Conservation (phyloP, 1,139 yeast species). For the Yamadazyma conglobata region DNA sequence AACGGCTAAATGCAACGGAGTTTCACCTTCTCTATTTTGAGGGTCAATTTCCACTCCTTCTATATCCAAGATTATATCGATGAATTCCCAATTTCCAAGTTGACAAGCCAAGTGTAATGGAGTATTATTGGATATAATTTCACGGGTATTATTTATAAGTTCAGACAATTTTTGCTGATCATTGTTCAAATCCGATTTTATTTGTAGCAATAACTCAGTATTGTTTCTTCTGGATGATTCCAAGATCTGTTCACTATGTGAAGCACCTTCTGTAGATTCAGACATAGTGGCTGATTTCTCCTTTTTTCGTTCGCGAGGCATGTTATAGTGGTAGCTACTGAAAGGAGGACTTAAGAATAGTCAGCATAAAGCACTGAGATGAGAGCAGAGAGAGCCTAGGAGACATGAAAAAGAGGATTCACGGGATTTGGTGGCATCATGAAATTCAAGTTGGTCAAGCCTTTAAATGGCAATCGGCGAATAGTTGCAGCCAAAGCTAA, state of each 20-base stretch:
- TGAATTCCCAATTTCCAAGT: slow-evolving; percentile 81
- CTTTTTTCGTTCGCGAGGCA: too few relatives aligned
- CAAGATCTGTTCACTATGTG: slow-evolving; percentile 71
- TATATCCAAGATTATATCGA: slow-evolving; percentile 77
- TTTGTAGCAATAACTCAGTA: slow-evolving; percentile 62
- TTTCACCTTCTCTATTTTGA: slow-evolving; percentile 69
- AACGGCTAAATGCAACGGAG: slow-evolving; percentile 88
- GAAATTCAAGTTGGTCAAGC: too few relatives aligned
- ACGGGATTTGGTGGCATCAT: too few relatives aligned
- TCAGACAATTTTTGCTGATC: slow-evolving; percentile 50
- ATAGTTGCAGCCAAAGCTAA: too few relatives aligned
- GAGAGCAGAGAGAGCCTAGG: too few relatives aligned
- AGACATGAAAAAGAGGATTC: too few relatives aligned
- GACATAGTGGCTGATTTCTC: too few relatives aligned
- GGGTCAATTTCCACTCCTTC: slow-evolving; percentile 94
- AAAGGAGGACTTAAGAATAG: too few relatives aligned
- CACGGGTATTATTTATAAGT: slow-evolving; percentile 67
- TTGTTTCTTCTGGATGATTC: slow-evolving; percentile 91
- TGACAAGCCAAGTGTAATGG: slow-evolving; percentile 80
- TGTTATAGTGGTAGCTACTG: too few relatives aligned
- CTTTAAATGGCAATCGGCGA: too few relatives aligned
- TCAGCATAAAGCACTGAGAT: too few relatives aligned
- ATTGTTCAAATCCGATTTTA: slow-evolving; percentile 45
- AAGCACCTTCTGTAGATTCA: slow-evolving; percentile 52
- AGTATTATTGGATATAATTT: slow-evolving; percentile 74